Conservation (phyloP, 169 alveolate genomes). For the Babesia sp. region DNA sequence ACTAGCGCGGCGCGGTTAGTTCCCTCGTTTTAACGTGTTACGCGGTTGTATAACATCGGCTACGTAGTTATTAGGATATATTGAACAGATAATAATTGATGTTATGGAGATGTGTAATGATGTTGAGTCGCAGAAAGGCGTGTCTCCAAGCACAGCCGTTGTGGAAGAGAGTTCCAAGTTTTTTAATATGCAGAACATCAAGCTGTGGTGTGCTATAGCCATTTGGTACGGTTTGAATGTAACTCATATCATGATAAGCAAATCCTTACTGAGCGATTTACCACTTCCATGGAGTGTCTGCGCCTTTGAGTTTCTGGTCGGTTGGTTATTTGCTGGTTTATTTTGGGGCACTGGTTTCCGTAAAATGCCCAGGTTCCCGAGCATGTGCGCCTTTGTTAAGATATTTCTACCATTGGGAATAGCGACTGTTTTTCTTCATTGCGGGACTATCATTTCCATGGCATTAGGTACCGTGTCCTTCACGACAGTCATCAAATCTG, state of each 20-base stretch:
- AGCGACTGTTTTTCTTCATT: constrained; percentile 77
- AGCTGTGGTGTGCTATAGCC: constrained; percentile 5
- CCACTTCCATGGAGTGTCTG: constrained; percentile 81
- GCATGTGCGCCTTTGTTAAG: constrained; percentile 47
- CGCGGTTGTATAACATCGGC: neutral
- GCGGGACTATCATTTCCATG: constrained; percentile 83
- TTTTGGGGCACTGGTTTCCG: constrained; percentile 71
- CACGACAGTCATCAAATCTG: constrained; percentile 83
- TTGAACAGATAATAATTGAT: neutral
- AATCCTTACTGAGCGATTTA: constrained; percentile 64
- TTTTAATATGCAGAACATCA: neutral
- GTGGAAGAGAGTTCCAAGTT: neutral
- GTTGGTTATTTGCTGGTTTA: constrained; percentile 70
- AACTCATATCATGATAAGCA: constrained; percentile 76
- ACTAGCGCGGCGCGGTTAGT: too few species aligned
- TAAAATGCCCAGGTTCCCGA: constrained; percentile 56
- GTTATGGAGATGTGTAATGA: neutral
- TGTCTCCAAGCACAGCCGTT: neutral
- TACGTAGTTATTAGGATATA: neutral
- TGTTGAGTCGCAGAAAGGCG: neutral
- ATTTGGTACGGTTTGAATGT: constrained; percentile 79
- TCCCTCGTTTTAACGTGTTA: neutral
- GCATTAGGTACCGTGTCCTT: constrained; percentile 81
- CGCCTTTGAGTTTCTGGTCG: constrained; percentile 72
- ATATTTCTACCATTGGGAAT: constrained; percentile 77